Evolutionary conservation across 306 rosid genomes (phyloP).

Genomic region (Macrotyloma uniflorum): DNA sequence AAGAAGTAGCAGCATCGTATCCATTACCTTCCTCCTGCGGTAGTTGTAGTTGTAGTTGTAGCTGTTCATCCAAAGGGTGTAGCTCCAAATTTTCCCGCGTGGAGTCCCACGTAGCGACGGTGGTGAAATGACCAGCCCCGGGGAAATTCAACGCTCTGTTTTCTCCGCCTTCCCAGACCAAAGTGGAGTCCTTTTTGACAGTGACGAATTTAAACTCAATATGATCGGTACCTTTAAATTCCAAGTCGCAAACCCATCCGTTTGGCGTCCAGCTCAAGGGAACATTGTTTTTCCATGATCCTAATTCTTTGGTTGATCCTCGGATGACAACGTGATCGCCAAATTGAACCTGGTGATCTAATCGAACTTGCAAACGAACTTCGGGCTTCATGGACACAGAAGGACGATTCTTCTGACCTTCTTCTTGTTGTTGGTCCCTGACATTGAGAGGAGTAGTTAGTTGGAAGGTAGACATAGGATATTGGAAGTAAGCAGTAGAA

Average conservation of each 20-base stretch:
- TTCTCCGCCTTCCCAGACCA: slow-evolving; percentile 74
- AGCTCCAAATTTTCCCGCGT: slow-evolving; percentile 55
- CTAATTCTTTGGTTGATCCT: slow-evolving; percentile 79
- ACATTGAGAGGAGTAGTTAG: background rate
- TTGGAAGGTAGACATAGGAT: background rate
- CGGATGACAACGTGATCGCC: slow-evolving; percentile 75
- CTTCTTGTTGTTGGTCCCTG: slow-evolving; percentile 1
- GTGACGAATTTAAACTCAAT: slow-evolving; percentile 73
- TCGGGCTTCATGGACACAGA: slow-evolving; percentile 35
- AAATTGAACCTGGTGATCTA: slow-evolving; percentile 82
- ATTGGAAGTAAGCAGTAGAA: background rate
- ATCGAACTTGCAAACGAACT: slow-evolving; percentile 58
- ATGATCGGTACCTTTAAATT: slow-evolving; percentile 43
- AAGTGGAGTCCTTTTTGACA: slow-evolving; percentile 44
- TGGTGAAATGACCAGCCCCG: slow-evolving; percentile 51
- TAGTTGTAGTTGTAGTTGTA: background rate
- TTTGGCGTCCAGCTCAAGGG: slow-evolving; percentile 70
- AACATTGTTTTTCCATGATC: slow-evolving; percentile 73
- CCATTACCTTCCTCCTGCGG: background rate
- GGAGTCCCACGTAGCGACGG: slow-evolving; percentile 69
- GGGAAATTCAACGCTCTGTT: slow-evolving; percentile 74
- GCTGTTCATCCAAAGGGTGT: slow-evolving; percentile 41
- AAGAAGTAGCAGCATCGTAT: slow-evolving; percentile 25
- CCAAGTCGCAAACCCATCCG: slow-evolving; percentile 84
- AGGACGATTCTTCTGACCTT: slow-evolving; percentile 28